Conservation (phyloP, 202 grass and related monocot species). For the Zizania palustris region DNA sequence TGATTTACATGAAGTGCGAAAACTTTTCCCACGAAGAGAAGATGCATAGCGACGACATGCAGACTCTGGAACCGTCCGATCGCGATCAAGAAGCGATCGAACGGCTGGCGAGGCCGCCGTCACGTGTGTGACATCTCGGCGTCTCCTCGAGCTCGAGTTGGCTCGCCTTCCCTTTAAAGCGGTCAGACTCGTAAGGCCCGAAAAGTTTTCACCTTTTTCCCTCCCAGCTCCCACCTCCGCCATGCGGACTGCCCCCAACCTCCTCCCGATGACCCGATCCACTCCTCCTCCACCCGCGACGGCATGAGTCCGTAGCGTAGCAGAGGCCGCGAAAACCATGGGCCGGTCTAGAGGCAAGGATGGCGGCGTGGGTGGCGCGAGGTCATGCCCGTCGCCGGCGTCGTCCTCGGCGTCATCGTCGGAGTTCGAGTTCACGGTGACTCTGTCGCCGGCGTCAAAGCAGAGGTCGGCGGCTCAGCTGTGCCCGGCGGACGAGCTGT, state of each 20-base stretch:
- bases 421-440: slow-evolving; percentile 98
- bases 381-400: slow-evolving; percentile 59
- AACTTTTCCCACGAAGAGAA: no score
- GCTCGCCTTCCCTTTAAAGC: slow-evolving; percentile 40
- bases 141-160: slow-evolving; percentile 32
- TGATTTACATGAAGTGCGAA: no score
- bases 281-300: not conserved
- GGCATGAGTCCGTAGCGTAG: slow-evolving; percentile 39
- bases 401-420: slow-evolving; percentile 87
- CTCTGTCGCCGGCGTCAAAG: slow-evolving; percentile 77
- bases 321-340: slow-evolving; percentile 8
- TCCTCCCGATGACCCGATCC: not conserved
- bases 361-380: slow-evolving; percentile 22
- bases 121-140: slow-evolving; percentile 33
- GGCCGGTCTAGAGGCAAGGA: slow-evolving; percentile 45
- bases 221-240: slow-evolving; percentile 21
- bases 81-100: slow-evolving; percentile 35
- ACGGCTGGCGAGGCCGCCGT: slow-evolving; percentile 31
- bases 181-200: slow-evolving; percentile 37
- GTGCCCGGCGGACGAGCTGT: slow-evolving; percentile 94
- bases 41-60: no score
- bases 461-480: slow-evolving; percentile 67
- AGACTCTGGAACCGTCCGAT: slow-evolving; percentile 15
- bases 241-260: slow-evolving; percentile 24
- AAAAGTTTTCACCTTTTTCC: slow-evolving; percentile 50